Percentiles rank a stretch among this genome's conserved stretches.
Evolutionary conservation across 805 yeast species (phyloP).

Genomic region (Debaryomyces hansenii): DNA sequence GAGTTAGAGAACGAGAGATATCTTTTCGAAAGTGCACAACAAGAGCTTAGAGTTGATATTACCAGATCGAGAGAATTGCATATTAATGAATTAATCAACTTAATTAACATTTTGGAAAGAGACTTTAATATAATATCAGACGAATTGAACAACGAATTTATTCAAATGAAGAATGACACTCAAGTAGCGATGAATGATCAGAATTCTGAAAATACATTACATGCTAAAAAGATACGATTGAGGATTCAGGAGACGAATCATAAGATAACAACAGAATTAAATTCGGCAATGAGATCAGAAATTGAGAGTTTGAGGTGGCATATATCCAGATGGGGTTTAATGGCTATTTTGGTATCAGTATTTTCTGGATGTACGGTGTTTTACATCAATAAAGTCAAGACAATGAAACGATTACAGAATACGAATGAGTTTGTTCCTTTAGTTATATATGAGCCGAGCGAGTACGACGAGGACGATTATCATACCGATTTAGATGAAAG

Average conservation of each 20-base stretch:
- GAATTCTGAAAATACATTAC: conserved; percentile 76
- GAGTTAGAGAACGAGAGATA: conserved; percentile 88
- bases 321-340: conserved; percentile 82
- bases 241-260: conserved; percentile 80
- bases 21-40: conserved; percentile 87
- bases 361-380: conserved; percentile 53
- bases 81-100: conserved; percentile 63
- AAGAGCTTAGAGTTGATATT: conserved; percentile 79
- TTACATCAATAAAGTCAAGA: conserved; percentile 42
- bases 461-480: conserved; percentile 53
- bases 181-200: conserved; percentile 86
- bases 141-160: conserved; percentile 62
- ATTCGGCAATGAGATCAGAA: conserved; percentile 79
- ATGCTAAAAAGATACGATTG: conserved; percentile 65
- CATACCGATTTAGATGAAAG: conserved; percentile 52
- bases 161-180: conserved; percentile 66
- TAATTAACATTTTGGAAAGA: conserved; percentile 68
- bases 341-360: conserved; percentile 69
- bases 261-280: conserved; percentile 77
- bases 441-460: conserved; percentile 46
- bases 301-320: conserved; percentile 93
- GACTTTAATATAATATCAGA: conserved; percentile 73
- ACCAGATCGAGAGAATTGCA: conserved; percentile 70
- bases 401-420: conserved; percentile 16
- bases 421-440: conserved; percentile 43